phyloP scores from a whole-genome alignment of 2,329 filamentous ascomycete species.

The Alternaria gaisen region DNA sequence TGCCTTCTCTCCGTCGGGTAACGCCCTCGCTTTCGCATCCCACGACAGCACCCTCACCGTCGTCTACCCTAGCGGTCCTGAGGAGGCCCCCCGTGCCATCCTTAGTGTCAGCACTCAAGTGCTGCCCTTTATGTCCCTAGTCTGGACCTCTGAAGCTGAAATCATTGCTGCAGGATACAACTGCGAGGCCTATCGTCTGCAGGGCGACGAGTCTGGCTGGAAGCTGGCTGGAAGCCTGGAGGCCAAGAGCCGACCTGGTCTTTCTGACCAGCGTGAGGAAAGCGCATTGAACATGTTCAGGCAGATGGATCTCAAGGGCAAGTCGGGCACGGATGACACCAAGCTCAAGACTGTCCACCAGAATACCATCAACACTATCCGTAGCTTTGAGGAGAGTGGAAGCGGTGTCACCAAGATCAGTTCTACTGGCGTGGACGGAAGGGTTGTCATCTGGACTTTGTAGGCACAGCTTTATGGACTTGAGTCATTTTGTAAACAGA shows the following conservation, averaged over 20 bases:
- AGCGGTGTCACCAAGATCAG: conserved; percentile 80
- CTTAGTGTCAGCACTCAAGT: conserved; percentile 89
- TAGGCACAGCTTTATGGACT: conserved; percentile 32
- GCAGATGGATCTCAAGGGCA: conserved; percentile 98
- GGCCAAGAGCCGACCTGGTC: conserved; percentile 69
- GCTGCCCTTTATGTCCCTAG: conserved; percentile 88
- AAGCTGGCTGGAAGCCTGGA: conserved; percentile 83
- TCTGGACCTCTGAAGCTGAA: conserved; percentile 92
- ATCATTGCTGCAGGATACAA: conserved; percentile 94
- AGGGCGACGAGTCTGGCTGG: conserved; percentile 82
- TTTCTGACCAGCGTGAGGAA: conserved; percentile 77
- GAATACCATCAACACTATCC: conserved; percentile 89
- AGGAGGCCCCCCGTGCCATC: conserved; percentile 89
- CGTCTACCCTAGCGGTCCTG: conserved; percentile 90
- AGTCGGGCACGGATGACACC: conserved; percentile 77
- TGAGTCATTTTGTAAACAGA: background rate
- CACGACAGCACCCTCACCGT: conserved; percentile 98
- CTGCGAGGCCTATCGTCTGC: conserved; percentile 88
- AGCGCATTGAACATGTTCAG: conserved; percentile 97
- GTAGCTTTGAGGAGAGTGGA: conserved; percentile 74
- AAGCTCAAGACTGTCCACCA: conserved; percentile 96
- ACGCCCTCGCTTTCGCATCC: conserved; percentile 91
- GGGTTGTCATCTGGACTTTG: conserved; percentile 59
- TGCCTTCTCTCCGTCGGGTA: conserved; percentile 88
- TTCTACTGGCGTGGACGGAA: conserved; percentile 63